Percentiles rank a stretch among this genome's conserved stretches.
phyloP scores from a whole-genome alignment of 2,329 filamentous ascomycete species.

The Mycosphaerella sp. region DNA sequence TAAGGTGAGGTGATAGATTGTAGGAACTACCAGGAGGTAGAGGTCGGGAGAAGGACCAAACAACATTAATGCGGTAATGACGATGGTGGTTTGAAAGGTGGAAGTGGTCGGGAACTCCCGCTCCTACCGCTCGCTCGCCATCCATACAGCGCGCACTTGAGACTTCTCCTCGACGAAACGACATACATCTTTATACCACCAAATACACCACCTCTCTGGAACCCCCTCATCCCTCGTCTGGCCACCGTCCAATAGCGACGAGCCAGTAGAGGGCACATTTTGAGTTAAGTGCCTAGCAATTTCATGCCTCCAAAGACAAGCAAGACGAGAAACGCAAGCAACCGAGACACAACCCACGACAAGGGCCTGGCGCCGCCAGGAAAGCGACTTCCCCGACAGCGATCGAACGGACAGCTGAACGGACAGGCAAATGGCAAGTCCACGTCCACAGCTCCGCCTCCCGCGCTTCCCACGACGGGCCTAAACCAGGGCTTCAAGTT shows the following conservation, averaged over 20 bases:
- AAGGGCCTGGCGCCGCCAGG: constrained; percentile 77
- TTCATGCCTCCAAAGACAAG: constrained; percentile 44
- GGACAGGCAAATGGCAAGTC: constrained; percentile 38
- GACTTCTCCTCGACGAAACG: constrained; percentile 1
- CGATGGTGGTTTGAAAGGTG: too few species aligned
- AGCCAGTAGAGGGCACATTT: constrained; percentile 18
- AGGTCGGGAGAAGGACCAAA: too few species aligned
- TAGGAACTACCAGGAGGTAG: too few species aligned
- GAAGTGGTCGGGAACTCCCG: too few species aligned
- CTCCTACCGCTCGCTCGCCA: too few species aligned
- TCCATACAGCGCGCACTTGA: not conserved
- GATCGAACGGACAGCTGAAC: constrained; percentile 42
- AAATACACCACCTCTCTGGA: constrained; percentile 3
- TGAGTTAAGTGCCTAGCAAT: constrained; percentile 12
- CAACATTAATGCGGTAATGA: too few species aligned
- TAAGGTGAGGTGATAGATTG: too few species aligned
- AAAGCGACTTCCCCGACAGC: constrained; percentile 54
- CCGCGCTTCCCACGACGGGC: constrained; percentile 36
- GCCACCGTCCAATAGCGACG: constrained; percentile 27
- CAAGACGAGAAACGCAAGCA: constrained; percentile 42
- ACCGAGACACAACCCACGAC: constrained; percentile 52
- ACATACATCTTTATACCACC: constrained; percentile 12
- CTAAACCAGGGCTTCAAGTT: constrained; percentile 36
- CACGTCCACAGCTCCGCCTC: constrained; percentile 31
- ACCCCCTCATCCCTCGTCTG: constrained; percentile 23